phyloP scores from a whole-genome alignment of 495 filamentous ascomycete genomes.

The Penicillium alfredii region DNA sequence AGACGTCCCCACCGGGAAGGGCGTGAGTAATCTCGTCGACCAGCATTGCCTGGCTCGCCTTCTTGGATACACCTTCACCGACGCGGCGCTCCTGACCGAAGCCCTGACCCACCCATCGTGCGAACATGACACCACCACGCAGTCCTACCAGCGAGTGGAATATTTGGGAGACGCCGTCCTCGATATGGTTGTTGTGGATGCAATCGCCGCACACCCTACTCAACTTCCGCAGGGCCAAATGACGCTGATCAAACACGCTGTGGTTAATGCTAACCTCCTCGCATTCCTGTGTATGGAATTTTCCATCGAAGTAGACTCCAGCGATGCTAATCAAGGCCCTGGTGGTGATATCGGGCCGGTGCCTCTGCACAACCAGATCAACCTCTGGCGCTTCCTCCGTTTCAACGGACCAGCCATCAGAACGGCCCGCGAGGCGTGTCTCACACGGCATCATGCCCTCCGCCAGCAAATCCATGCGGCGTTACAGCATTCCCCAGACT shows the following conservation, averaged over 20 bases:
- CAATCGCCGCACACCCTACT: slow-evolving; percentile 39
- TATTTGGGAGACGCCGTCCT: slow-evolving; percentile 87
- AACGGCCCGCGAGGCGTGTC: slow-evolving; percentile 37
- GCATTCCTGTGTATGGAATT: slow-evolving; percentile 68
- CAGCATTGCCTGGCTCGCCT: slow-evolving; percentile 12
- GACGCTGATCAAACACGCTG: slow-evolving; percentile 66
- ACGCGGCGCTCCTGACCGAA: slow-evolving; percentile 68
- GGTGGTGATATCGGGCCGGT: neutral
- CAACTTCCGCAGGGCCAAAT: slow-evolving; percentile 58
- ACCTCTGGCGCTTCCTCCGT: slow-evolving; percentile 68
- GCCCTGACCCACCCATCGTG: slow-evolving; percentile 81
- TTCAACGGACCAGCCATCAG: slow-evolving; percentile 44
- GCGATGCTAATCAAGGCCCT: slow-evolving; percentile 7
- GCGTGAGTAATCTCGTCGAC: slow-evolving; percentile 9
- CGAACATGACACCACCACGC: slow-evolving; percentile 38
- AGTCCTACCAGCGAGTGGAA: slow-evolving; percentile 82
- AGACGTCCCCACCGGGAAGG: neutral
- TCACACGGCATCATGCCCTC: slow-evolving; percentile 42
- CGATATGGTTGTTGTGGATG: slow-evolving; percentile 64
- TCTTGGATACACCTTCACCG: slow-evolving; percentile 58
- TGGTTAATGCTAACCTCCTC: slow-evolving; percentile 83
- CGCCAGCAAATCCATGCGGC: slow-evolving; percentile 45
- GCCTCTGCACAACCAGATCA: slow-evolving; percentile 11
- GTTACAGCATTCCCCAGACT: slow-evolving; percentile 42
- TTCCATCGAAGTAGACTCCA: slow-evolving; percentile 10